phyloP scores from a whole-genome alignment of 2,329 filamentous ascomycete genomes.

The Cercospora citrullina region DNA sequence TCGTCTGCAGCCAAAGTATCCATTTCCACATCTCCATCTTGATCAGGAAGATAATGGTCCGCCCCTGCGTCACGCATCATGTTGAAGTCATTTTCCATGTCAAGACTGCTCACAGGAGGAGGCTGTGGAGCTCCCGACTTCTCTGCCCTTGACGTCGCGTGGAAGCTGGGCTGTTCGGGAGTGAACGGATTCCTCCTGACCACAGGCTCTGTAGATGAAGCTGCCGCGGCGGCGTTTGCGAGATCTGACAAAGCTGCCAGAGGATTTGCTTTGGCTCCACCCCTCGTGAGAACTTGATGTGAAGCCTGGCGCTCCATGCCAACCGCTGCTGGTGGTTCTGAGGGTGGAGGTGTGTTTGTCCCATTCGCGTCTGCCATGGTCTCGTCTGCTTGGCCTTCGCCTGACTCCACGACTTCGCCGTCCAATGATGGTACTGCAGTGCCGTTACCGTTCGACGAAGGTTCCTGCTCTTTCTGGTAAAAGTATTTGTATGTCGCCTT shows the following conservation, averaged over 20 bases:
- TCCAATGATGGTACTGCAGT: slow-evolving; percentile 36
- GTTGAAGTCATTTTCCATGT: slow-evolving; percentile 52
- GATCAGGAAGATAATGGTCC: slow-evolving; percentile 17
- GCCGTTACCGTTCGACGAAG: slow-evolving; percentile 30
- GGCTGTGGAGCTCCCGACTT: slow-evolving; percentile 50
- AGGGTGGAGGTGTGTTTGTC: slow-evolving; percentile 34
- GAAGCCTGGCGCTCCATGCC: slow-evolving; percentile 64
- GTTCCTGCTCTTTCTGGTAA: slow-evolving; percentile 45
- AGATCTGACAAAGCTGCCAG: slow-evolving; percentile 56
- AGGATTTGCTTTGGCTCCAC: slow-evolving; percentile 49
- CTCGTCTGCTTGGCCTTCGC: slow-evolving; percentile 32
- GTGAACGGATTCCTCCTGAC: slow-evolving; percentile 45
- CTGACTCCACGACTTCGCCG: slow-evolving; percentile 34
- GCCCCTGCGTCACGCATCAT: slow-evolving; percentile 45
- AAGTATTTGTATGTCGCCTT: slow-evolving; percentile 60
- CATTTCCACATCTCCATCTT: slow-evolving; percentile 25
- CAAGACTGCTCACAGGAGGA: slow-evolving; percentile 44
- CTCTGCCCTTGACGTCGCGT: slow-evolving; percentile 50
- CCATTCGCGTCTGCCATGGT: slow-evolving; percentile 28
- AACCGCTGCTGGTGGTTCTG: slow-evolving; percentile 31
- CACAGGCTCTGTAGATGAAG: slow-evolving; percentile 33
- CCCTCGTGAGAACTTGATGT: slow-evolving; percentile 56
- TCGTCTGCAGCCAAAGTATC: slow-evolving; percentile 26
- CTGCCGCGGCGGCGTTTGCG: slow-evolving; percentile 45
- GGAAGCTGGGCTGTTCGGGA: slow-evolving; percentile 48